Evolutionary conservation across 139 green algal species (phyloP), one percentile per base, ranked within the genome.

Genomic region (Tetraselmis chui): DNA sequence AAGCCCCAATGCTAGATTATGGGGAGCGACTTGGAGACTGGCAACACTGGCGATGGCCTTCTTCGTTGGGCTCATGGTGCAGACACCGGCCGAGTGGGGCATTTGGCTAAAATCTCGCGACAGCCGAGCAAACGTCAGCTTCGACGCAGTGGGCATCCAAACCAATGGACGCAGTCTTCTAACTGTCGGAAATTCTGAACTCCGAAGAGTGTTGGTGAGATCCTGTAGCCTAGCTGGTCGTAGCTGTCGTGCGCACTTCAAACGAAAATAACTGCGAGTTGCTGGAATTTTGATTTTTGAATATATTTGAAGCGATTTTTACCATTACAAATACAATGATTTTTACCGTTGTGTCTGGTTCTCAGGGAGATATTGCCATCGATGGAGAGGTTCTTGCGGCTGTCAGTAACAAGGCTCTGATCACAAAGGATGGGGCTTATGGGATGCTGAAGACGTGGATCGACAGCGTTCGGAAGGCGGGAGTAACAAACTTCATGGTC

Each of bases 381-480:
- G 82, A 90, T 27, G 90, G 90, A 28, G 88, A 92, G 81, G 85
- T 93, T 32, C 79, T 93, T 29, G 85, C 90, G 32, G 80, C 90
- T 1, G 87, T 93, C 2, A 83, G 30, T 32, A 90, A 91, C 81
- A 84, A 31, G 1, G 86, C 86, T 27, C 80, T 89, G 0, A 86
- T 89, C 76, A 87, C 80, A 24, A 45, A 76, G 28, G 79, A 79
- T 11, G 83, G 79, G 2, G 24, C 45, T 26, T 78, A 74, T 58
- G 87, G 87, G 76, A 93, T 96, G 91, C 86, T 96, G 24, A 84
- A 87, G 27, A 80, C 88, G 59, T 95, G 92, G 92, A 87, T 92
- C 1, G 85, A 92, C n/a, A 83, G 80, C 24, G 89, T 92, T 18
- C 80, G 84, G 67, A 59, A 82, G 0, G 84, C 89, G 31, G 88